These are phyloP conservation scores for Carpinus viminea DNA, from an alignment of 306 rosid genomes.

Conservation along the genomic window DNA sequence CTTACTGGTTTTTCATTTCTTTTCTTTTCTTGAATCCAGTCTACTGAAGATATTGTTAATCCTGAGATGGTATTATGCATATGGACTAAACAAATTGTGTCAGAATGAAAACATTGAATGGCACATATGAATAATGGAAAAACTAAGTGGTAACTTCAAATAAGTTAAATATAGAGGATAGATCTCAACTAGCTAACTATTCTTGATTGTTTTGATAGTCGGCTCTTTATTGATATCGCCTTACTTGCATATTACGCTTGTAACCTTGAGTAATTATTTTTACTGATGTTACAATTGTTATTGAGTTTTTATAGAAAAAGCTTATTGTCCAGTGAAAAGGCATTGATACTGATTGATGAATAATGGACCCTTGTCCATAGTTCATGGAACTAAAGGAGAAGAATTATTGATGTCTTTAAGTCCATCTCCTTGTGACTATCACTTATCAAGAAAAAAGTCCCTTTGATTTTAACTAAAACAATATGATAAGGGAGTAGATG, in stretches of 20 bases:
- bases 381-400: not conserved
- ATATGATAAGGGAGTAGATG: not conserved
- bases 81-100: not conserved
- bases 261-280: too few relatives aligned
- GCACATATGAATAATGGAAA: not conserved
- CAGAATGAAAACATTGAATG: not conserved
- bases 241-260: too few relatives aligned
- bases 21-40: constrained; percentile 1
- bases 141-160: not conserved
- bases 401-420: not conserved
- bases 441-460: not conserved
- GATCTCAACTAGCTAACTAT: not conserved
- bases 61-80: not conserved
- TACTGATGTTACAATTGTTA: not conserved
- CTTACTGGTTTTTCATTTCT: not conserved
- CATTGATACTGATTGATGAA: not conserved
- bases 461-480: not conserved
- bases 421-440: not conserved
- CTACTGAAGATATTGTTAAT: not conserved
- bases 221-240: not conserved
- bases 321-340: not conserved
- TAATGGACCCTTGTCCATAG: not conserved
- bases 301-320: not conserved
- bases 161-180: not conserved
- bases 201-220: constrained; percentile 4